A percentile compares a stretch with the other conserved stretches of the same genome.
These are phyloP conservation scores for Leishmania guyanensis DNA, from an alignment of 208 protist genomes.

Conservation along the genomic window DNA sequence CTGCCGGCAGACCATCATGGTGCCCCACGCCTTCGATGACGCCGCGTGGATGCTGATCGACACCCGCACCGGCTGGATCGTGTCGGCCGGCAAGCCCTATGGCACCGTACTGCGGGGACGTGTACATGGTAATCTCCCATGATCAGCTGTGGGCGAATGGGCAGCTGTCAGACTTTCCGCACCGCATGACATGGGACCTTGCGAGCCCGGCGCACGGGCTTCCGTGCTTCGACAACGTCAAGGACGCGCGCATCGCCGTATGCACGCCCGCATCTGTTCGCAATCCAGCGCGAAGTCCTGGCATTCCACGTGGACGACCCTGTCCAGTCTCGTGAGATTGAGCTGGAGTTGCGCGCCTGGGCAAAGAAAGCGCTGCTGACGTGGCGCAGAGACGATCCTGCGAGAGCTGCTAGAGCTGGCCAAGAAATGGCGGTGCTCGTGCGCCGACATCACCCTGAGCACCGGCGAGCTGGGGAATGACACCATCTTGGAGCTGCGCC, in stretches of 20 bases:
- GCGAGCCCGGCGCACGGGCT: slow-evolving; percentile 60
- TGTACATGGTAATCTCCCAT: slow-evolving; percentile 75
- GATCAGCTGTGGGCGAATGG: slow-evolving; percentile 84
- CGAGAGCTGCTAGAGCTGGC: slow-evolving; percentile 52
- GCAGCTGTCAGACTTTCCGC: slow-evolving; percentile 74
- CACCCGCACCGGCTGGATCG: slow-evolving; percentile 57
- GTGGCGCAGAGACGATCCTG: slow-evolving; percentile 74
- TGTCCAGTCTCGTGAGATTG: slow-evolving; percentile 56
- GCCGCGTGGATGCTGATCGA: slow-evolving; percentile 68
- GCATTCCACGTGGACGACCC: slow-evolving; percentile 44
- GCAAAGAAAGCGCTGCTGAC: slow-evolving; percentile 49
- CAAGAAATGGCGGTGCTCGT: slow-evolving; percentile 63
- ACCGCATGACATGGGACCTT: slow-evolving; percentile 84
- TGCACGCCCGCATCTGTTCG: slow-evolving; percentile 46
- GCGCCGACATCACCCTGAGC: slow-evolving; percentile 41
- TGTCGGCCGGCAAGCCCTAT: slow-evolving; percentile 50
- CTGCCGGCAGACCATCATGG: slow-evolving; percentile 66
- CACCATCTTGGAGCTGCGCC: not conserved
- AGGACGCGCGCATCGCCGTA: slow-evolving; percentile 37
- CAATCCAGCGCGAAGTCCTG: slow-evolving; percentile 70
- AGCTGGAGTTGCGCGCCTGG: slow-evolving; percentile 51
- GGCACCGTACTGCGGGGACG: slow-evolving; percentile 59
- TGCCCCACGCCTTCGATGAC: slow-evolving; percentile 64
- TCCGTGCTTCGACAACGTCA: slow-evolving; percentile 58
- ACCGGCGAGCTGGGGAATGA: not conserved